Evolutionary conservation across 345 rosid species (phyloP).

Genomic region (Punica granatum): DNA sequence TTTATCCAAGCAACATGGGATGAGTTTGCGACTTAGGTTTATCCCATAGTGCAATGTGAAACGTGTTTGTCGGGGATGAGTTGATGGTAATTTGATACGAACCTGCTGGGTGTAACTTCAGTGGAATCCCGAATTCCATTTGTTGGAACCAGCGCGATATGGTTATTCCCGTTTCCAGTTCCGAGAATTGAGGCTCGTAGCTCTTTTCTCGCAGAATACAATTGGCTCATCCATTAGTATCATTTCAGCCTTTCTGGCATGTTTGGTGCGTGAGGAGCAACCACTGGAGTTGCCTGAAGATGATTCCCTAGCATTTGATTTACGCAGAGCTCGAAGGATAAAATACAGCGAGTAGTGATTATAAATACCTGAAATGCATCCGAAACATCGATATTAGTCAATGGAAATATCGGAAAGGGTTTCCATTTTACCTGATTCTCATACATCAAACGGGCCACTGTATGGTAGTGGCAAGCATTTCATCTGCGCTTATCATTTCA

Average conservation of each 20-base stretch:
- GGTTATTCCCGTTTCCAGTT: no score
- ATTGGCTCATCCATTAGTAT: background rate
- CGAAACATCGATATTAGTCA: background rate
- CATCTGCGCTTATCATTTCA: background rate
- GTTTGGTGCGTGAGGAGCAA: background rate
- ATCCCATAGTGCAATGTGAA: background rate
- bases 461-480: background rate
- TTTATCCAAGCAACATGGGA: background rate
- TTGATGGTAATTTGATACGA: background rate
- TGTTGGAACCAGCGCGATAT: no score
- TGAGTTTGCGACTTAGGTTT: background rate
- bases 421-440: background rate
- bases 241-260: background rate
- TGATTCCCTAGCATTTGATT: background rate
- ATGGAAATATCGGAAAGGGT: no score
- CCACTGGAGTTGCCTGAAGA: background rate
- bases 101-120: no score
- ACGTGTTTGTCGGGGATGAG: background rate
- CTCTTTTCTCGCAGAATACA: background rate
- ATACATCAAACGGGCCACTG: background rate
- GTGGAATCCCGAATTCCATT: no score
- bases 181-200: background rate
- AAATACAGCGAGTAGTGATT: background rate
- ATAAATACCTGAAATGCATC: background rate
- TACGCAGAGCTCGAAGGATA: background rate